Base-by-base conservation (phyloP, 805 yeast species). In the Candida morakotiae region DNA sequence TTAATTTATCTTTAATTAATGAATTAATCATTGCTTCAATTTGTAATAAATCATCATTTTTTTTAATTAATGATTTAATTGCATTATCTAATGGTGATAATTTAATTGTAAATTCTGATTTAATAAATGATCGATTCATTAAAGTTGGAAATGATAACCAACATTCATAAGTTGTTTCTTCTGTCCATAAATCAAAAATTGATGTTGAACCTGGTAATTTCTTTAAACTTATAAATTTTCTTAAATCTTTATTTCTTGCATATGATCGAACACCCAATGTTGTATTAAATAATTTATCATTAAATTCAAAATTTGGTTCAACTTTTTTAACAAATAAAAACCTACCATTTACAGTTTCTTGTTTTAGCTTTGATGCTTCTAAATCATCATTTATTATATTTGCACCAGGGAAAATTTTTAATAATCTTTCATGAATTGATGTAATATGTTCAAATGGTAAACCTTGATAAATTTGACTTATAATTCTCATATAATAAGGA, bases 81-180 rank as follows among this genome's bases (percentile, higher is more conserved):
- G 96, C 96, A 60, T 84, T 87, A 48, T 85, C 83, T 41, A 87
- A 66, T 10, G 96, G 96, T n/a, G 95, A 83, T 32, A 86, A 60
- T 48, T 74, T 81, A 17, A 71, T 69, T 5, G 69, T 67, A 7
- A 55, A 58, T 8, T 73, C 64, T 3, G 52, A 41, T 43, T 71
- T 73, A 46, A 87, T 75, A 52, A 84, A 93, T 47, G 88, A 77
- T 58, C 95, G 71, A 54, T 87, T 84, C 84, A 87, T 83, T 57
- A 87, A 71, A 0, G 95, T 83, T 18, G 96, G 96, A 79, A 87
- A 87, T 6, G 87, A 73, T 38, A 83, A 72, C 33, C 56, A 65
- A 0, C 95, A 84, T 45, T 79, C 86, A 63, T 79, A 87, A 1
- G 85, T 81, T 7, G 83, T 75, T 60, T 87, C 95, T 53, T 87